phyloP scores from a whole-genome alignment of 2,329 filamentous ascomycete species.

The Neopestalotiopsis clavispora region DNA sequence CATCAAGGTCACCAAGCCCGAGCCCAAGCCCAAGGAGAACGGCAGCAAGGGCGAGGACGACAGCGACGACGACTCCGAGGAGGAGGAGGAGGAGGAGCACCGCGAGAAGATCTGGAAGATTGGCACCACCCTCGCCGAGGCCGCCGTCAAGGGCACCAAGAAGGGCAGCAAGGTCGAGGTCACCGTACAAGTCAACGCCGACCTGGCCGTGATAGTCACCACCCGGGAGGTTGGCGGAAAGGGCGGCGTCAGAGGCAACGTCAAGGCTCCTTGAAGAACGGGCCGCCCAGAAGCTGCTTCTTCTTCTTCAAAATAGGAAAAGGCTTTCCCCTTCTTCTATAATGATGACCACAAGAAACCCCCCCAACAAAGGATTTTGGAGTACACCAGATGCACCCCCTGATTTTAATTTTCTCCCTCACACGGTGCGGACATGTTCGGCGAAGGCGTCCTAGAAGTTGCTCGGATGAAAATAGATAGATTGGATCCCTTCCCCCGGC shows the following conservation, averaged over 20 bases:
- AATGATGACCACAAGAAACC: neutral
- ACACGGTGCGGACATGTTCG: neutral
- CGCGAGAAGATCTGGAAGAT: slow-evolving; percentile 94
- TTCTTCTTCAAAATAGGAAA: neutral
- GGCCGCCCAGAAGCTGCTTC: too few species aligned
- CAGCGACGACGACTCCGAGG: slow-evolving; percentile 70
- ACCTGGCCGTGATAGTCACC: slow-evolving; percentile 80
- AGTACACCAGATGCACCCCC: neutral
- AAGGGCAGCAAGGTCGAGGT: slow-evolving; percentile 92
- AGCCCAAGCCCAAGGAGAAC: slow-evolving; percentile 74
- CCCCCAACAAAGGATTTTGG: neutral
- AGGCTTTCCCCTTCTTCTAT: neutral
- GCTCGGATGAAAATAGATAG: slow-evolving; percentile 8
- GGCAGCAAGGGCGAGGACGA: slow-evolving; percentile 60
- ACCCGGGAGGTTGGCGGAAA: slow-evolving; percentile 87
- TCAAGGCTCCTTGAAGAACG: slow-evolving; percentile 37
- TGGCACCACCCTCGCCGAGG: slow-evolving; percentile 81
- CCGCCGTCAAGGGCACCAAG: slow-evolving; percentile 81
- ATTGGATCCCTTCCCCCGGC: neutral
- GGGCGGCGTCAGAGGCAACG: slow-evolving; percentile 75
- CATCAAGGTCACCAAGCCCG: slow-evolving; percentile 91
- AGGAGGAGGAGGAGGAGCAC: slow-evolving; percentile 89
- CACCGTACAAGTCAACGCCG: slow-evolving; percentile 83
- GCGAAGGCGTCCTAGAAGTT: slow-evolving; percentile 14
- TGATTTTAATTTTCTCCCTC: neutral